Conservation (phyloP, 108 stramenopile genomes). For the Nannochloropsis gaditana region DNA sequence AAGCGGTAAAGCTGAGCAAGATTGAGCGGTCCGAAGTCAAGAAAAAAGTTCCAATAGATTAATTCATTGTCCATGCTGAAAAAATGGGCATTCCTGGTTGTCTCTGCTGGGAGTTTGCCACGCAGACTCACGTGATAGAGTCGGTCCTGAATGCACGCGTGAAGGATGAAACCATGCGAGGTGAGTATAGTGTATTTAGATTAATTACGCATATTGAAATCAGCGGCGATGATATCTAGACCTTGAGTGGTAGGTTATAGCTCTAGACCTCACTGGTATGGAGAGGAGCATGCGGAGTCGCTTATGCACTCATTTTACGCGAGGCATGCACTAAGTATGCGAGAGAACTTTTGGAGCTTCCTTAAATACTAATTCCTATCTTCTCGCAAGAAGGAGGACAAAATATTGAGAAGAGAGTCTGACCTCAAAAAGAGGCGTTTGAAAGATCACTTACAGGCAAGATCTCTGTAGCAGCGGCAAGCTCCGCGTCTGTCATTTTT, state of each 20-base stretch:
- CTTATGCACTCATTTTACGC: no score
- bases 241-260: no score
- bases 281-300: no score
- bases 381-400: background rate
- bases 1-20: conserved; percentile 93
- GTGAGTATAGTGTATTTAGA: no score
- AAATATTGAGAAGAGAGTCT: background rate
- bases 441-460: background rate
- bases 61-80: conserved; percentile 84
- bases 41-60: conserved; percentile 98
- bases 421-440: background rate
- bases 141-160: conserved; percentile 36
- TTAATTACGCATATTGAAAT: no score
- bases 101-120: conserved; percentile 29
- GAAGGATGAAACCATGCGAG: no score
- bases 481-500: background rate
- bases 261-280: no score
- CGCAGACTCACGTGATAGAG: conserved; percentile 54
- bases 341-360: no score
- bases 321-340: no score
- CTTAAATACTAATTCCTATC: no score
- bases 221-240: no score
- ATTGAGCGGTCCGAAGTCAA: conserved; percentile 98
- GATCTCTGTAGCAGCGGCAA: background rate
- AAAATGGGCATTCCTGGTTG: conserved; percentile 53